These are phyloP conservation scores for Colletotrichum liaoningense DNA, from an alignment of 2,329 filamentous ascomycete species.

Conservation along the genomic window DNA sequence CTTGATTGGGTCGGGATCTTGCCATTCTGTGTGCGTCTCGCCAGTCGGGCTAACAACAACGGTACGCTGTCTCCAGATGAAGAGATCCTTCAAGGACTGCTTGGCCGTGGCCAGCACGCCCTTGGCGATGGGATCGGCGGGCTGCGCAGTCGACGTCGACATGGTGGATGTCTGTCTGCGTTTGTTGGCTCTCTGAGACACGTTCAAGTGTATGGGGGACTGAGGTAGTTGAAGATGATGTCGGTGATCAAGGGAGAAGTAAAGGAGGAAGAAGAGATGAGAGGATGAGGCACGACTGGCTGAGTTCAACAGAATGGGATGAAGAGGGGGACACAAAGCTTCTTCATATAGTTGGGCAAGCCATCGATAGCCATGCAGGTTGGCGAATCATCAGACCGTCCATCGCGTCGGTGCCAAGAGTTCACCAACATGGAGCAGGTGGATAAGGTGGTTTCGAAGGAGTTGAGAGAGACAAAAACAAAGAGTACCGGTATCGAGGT, in stretches of 20 bases:
- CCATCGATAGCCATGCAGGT: background rate
- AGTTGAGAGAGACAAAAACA: background rate
- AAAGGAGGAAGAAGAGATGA: slow-evolving; percentile 1
- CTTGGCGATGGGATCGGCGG: slow-evolving; percentile 74
- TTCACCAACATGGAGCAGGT: slow-evolving; percentile 25
- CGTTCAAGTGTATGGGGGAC: background rate
- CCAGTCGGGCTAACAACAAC: slow-evolving; percentile 73
- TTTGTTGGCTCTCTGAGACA: background rate
- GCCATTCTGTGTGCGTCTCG: slow-evolving; percentile 76
- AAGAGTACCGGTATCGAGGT: slow-evolving; percentile 1
- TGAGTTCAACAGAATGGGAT: background rate
- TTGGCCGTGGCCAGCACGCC: slow-evolving; percentile 73
- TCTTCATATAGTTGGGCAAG: slow-evolving; percentile 26
- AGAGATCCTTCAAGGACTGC: slow-evolving; percentile 73
- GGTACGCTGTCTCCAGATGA: slow-evolving; percentile 80
- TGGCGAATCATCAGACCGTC: slow-evolving; percentile 24
- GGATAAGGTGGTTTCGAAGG: slow-evolving; percentile 22
- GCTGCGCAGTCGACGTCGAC: slow-evolving; percentile 51
- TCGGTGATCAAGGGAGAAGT: background rate
- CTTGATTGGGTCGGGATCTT: slow-evolving; percentile 70
- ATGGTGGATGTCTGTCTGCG: slow-evolving; percentile 19
- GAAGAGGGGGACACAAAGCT: background rate
- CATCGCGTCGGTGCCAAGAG: slow-evolving; percentile 33
- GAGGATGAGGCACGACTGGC: slow-evolving; percentile 12
- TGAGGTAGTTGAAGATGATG: background rate